Percentiles rank a stretch among this genome's conserved stretches.
Conservation (phyloP, 345 rosid genomes). For the Syzygium aqueum region DNA sequence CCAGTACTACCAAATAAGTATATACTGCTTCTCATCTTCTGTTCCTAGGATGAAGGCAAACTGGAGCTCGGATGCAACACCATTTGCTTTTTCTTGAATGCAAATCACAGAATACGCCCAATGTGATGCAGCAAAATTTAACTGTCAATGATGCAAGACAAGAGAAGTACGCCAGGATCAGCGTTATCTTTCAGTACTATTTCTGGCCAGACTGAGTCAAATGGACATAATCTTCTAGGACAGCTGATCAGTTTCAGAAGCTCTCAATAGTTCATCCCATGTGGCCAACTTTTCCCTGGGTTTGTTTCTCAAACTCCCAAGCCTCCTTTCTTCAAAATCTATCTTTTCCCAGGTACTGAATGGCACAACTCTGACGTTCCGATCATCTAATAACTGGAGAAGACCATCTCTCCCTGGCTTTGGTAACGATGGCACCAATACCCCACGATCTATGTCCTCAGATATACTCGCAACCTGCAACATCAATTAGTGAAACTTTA, state of each 20-base stretch:
- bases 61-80: background rate
- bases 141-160: background rate
- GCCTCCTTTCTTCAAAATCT: conserved; percentile 58
- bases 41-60: background rate
- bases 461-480: conserved; percentile 65
- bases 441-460: conserved; percentile 55
- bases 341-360: conserved; percentile 73
- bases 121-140: background rate
- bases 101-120: background rate
- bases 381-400: conserved; percentile 34
- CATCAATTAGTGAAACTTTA: background rate
- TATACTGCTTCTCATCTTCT: background rate
- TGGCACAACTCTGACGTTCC: conserved; percentile 34
- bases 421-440: conserved; percentile 8
- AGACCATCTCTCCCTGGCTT: conserved; percentile 76
- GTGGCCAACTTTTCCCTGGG: conserved; percentile 60
- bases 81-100: background rate
- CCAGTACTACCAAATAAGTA: background rate
- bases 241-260: background rate
- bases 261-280: conserved; percentile 45
- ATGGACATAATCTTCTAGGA: background rate
- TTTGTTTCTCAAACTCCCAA: conserved; percentile 51
- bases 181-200: background rate
- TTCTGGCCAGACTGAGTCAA: background rate
- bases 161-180: background rate